phyloP scores from a whole-genome alignment of 768 basidiomycete genomes.

The Fomitopsis pulvina region DNA sequence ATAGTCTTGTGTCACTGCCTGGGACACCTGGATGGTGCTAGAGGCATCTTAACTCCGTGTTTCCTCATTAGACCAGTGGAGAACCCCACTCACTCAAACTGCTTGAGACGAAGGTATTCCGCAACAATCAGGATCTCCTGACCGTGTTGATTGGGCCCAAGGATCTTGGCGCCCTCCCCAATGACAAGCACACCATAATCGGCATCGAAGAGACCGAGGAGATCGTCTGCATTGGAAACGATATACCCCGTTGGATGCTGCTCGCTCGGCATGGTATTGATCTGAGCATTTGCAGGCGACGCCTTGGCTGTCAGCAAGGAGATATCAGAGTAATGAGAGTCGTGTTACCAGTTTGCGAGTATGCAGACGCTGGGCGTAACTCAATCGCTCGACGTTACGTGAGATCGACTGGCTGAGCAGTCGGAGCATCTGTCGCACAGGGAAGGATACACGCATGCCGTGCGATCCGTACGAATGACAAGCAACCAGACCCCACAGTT shows the following conservation, averaged over 20 bases:
- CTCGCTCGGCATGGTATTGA: slow-evolving; percentile 63
- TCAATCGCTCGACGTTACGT: slow-evolving; percentile 71
- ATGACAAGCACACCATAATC: slow-evolving; percentile 69
- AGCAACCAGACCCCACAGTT: slow-evolving; percentile 74
- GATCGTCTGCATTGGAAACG: slow-evolving; percentile 74
- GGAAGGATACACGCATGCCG: slow-evolving; percentile 85
- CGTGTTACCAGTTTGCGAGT: slow-evolving; percentile 64
- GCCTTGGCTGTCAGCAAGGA: neutral
- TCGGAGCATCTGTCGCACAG: slow-evolving; percentile 75
- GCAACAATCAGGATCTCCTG: slow-evolving; percentile 76
- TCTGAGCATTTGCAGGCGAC: slow-evolving; percentile 31
- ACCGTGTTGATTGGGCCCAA: slow-evolving; percentile 64
- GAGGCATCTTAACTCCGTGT: neutral
- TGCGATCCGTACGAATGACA: slow-evolving; percentile 71
- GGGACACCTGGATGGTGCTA: slow-evolving; percentile 65
- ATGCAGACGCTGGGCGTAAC: slow-evolving; percentile 68
- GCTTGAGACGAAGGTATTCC: slow-evolving; percentile 71
- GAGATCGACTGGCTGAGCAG: slow-evolving; percentile 76
- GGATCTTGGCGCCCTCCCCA: slow-evolving; percentile 64
- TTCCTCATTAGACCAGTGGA: neutral
- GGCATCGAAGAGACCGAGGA: slow-evolving; percentile 72
- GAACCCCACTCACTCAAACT: slow-evolving; percentile 48
- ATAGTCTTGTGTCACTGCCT: slow-evolving; percentile 61
- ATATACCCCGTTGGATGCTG: slow-evolving; percentile 72
- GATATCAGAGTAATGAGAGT: neutral